Evolutionary conservation across 2,329 filamentous ascomycete genomes (phyloP), one percentile per base, ranked within the genome.

Genomic region (Paraphoma chrysanthemicola): DNA sequence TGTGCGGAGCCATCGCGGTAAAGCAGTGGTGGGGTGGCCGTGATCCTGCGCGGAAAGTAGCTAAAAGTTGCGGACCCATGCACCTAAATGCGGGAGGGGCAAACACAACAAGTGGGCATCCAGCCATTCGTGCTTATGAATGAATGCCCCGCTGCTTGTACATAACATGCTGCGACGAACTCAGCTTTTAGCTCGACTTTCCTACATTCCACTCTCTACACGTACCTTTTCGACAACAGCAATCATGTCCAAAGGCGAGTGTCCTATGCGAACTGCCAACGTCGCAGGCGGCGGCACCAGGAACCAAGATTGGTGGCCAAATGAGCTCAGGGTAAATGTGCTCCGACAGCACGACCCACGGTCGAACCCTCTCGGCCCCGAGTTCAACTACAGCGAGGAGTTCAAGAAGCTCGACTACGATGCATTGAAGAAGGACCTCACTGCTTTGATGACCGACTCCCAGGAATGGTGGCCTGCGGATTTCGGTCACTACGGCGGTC

Each of bases 401-500:
- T 92, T 93, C 82, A 88, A 90, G 80, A 86, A 79, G 68, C 81
- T 93, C 54, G 87, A 91, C 78, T 91, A 90, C 71, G 79, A 84
- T 58, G 88, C 79, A 28, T 77, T 93, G 66, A 93, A 93, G 86
- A 88, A 90, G 78, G 90, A 93, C 72, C 78, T 93, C 6, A 68
- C 80, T n/a, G 81, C 79, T 16, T 73, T 93, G 69, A 89, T 92
- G 88, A 93, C 90, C 49, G 87, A 91, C 73, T 92, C 89, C 2
- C 87, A 93, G 78, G 87, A 90, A 41, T 92, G 86, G 86, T 93
- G 90, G 90, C 90, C 90, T 0, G 90, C 90, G 31, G 90, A 93
- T 73, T 91, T 90, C 70, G 90, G 90, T 53, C 89, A 92, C 82
- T 93, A 93, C 67, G 90, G 90, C 63, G 90, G 90, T 76, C 83